Percentiles rank a stretch among this genome's conserved stretches.
Conservation (phyloP, 805 yeast genomes). For the Starmerella khaoyaiensis region DNA sequence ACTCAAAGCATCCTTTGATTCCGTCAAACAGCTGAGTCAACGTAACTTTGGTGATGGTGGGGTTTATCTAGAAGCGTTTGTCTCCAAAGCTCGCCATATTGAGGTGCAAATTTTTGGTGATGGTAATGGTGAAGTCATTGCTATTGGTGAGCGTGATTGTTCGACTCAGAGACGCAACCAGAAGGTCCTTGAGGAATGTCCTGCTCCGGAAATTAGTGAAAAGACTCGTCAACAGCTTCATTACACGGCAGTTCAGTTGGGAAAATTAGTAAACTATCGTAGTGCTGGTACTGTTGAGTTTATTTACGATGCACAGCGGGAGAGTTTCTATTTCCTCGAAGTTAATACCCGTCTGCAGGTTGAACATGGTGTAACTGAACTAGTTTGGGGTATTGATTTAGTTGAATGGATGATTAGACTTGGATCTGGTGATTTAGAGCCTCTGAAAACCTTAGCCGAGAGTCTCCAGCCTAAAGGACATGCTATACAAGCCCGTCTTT, state of each 20-base stretch:
- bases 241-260: slow-evolving; percentile 87
- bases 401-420: slow-evolving; percentile 31
- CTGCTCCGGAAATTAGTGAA: slow-evolving; percentile 78
- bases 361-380: slow-evolving; percentile 97
- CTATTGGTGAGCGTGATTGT: slow-evolving; percentile 93
- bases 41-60: slow-evolving; percentile 96
- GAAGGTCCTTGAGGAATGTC: slow-evolving; percentile 96
- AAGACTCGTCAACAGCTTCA: slow-evolving; percentile 81
- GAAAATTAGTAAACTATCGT: slow-evolving; percentile 74
- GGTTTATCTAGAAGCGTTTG: slow-evolving; percentile 89
- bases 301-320: slow-evolving; percentile 68
- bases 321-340: slow-evolving; percentile 94
- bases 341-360: slow-evolving; percentile 97
- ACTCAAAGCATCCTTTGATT: slow-evolving; percentile 75
- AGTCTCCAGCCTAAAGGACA: slow-evolving; percentile 89
- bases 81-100: slow-evolving; percentile 91
- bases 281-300: slow-evolving; percentile 99
- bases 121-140: slow-evolving; percentile 85
- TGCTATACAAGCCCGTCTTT: slow-evolving; percentile 97
- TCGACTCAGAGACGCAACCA: slow-evolving; percentile 99
- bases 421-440: slow-evolving; percentile 95
- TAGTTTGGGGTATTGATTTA: slow-evolving; percentile 92
- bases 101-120: slow-evolving; percentile 95
- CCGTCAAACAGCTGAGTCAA: slow-evolving; percentile 89
- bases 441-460: slow-evolving; percentile 93